Conservation (phyloP, 169 alveolate species). For the Babesia divergens region DNA sequence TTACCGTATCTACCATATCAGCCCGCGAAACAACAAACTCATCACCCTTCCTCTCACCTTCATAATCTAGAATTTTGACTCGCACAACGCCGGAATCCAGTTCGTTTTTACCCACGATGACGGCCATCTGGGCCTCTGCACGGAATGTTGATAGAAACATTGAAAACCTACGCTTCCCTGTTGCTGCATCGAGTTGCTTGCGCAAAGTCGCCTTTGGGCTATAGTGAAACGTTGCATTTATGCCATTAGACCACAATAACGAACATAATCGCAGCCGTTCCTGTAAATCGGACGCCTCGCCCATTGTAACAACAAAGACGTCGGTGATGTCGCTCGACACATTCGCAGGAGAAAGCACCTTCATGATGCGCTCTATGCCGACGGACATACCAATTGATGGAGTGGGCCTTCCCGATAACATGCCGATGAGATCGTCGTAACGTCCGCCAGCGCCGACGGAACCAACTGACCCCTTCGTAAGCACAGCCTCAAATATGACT, state of each 20-base stretch:
- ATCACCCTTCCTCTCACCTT: conserved; percentile 1
- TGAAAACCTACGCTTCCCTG: conserved; percentile 61
- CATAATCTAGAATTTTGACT: conserved; percentile 23
- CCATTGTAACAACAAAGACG: conserved; percentile 69
- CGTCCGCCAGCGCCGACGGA: conserved; percentile 98
- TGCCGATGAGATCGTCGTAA: conserved; percentile 91
- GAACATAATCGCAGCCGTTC: conserved; percentile 69
- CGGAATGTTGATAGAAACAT: background rate
- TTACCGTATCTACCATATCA: conserved; percentile 39
- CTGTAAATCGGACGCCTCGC: conserved; percentile 66
- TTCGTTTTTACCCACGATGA: conserved; percentile 54
- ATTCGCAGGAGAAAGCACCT: conserved; percentile 49
- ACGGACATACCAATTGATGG: conserved; percentile 96
- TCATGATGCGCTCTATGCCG: conserved; percentile 92
- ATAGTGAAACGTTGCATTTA: conserved; percentile 68
- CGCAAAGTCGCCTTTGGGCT: conserved; percentile 64
- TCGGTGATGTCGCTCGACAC: conserved; percentile 51
- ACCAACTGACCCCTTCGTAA: conserved; percentile 83
- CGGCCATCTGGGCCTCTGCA: conserved; percentile 52
- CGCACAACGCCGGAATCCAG: conserved; percentile 30
- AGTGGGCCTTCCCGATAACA: conserved; percentile 82
- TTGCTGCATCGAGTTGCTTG: conserved; percentile 83
- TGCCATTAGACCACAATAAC: conserved; percentile 67
- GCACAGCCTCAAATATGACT: conserved; percentile 91
- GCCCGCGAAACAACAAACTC: conserved; percentile 31